Percentiles rank a stretch among this genome's conserved stretches.
phyloP scores from a whole-genome alignment of 2,329 filamentous ascomycete genomes.

The Aspergillus sp. region DNA sequence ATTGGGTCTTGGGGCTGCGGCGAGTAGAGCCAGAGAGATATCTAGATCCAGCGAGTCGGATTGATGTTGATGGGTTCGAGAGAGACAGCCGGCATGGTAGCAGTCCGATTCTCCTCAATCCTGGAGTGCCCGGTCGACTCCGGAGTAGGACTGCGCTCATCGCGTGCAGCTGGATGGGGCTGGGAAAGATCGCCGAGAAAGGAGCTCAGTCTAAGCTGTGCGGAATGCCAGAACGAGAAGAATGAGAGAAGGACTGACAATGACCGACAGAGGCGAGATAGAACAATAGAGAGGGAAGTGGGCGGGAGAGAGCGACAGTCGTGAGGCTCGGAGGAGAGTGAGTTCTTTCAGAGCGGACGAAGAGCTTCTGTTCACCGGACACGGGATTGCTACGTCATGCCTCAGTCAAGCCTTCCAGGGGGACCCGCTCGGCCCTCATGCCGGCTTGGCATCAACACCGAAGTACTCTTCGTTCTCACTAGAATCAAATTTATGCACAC shows the following conservation, averaged over 20 bases:
- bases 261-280: conserved; percentile 6
- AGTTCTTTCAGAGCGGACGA: not conserved
- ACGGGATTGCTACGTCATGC: conserved; percentile 8
- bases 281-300: conserved; percentile 4
- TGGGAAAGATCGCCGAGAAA: conserved; percentile 8
- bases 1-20: conserved; percentile 22
- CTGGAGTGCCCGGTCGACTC: conserved; percentile 26
- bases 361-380: not conserved
- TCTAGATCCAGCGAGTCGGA: conserved; percentile 15
- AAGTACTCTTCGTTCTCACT: not conserved
- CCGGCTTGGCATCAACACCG: conserved; percentile 1
- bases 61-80: conserved; percentile 11
- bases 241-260: conserved; percentile 1
- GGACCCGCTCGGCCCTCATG: conserved; percentile 8
- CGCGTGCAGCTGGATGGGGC: conserved; percentile 9
- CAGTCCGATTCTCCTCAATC: conserved; percentile 26
- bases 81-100: conserved; percentile 20
- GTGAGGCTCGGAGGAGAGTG: conserved; percentile 5
- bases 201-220: not conserved
- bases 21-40: conserved; percentile 14
- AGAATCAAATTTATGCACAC: not conserved
- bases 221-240: not conserved
- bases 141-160: conserved; percentile 34
- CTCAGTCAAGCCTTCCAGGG: not conserved
- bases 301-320: conserved; percentile 5